Base-by-base conservation (phyloP, 1,284 basidiomycete species). In the Pyrrhoderma lamaoense region DNA sequence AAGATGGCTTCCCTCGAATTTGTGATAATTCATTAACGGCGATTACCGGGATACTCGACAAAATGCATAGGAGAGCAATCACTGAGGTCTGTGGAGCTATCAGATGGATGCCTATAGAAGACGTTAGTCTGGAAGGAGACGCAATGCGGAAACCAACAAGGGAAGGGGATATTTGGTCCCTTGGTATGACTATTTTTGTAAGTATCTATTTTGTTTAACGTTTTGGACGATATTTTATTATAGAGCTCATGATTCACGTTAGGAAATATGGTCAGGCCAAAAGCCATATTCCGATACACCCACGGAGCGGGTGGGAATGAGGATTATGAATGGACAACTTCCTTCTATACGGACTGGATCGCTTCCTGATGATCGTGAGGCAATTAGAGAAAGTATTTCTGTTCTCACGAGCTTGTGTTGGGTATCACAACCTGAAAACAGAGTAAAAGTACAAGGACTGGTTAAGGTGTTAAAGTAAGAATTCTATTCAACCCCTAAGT, bases 91-190 rank as follows among this genome's bases (percentile, higher is more conserved):
- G 42, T 11, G 50, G 46, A 3, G 49, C 53, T 2, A 23, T 34
- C 18, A 13, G 50, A n/a, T 57, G 54, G 49, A 52, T 52, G 50
- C 42, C 56, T 3, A 50, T 50, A n/a, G 56, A 57, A 40, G 42
- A 48, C n/a, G 16, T 18, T 9, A n/a, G 2, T 2, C 18, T 49
- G 16, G 7, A 18, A 18, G 38, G 16, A 7, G 8, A 14, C 14
- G n/a, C n/a, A 7, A 14, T 8, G n/a, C n/a, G 21, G 4, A 49
- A 37, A 11, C 47, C 43, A 8, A 57, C 49, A n/a, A 52, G 36
- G 31, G 11, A 25, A 35, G 51, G 56, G 7, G 56, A 57, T 46
- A 48, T 57, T 13, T 57, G 56, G 56, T 48, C 51, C 7, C 25
- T 55, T 14, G 56, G 51, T 11, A 52, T 52, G 51, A 52, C 51